A percentile compares a stretch with the other conserved stretches of the same genome.
Evolutionary conservation across 352 stramenopile species (phyloP).

Genomic region (Aphanomyces invadans): DNA sequence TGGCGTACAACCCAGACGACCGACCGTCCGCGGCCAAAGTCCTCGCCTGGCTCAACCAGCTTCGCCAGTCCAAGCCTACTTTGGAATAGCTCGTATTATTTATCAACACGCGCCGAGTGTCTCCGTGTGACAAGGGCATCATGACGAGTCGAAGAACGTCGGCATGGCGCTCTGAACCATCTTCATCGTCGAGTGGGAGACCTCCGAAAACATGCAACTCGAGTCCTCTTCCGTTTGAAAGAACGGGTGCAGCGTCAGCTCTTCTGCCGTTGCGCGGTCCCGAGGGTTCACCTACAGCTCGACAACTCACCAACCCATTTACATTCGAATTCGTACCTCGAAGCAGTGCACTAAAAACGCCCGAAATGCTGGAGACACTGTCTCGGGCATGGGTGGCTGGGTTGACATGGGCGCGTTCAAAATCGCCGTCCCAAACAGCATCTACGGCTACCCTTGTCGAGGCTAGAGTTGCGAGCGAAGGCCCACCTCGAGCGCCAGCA

Average conservation of each 20-base stretch:
- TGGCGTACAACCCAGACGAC: conserved; percentile 25
- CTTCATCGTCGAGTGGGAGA: conserved; percentile 54
- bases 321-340: too few relatives aligned
- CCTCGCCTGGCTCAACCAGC: conserved; percentile 14
- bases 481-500: conserved; percentile 50
- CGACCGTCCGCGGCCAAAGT: conserved; percentile 7
- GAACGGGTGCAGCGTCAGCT: conserved; percentile 39
- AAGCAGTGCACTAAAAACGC: conserved; percentile 40
- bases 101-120: too few relatives aligned
- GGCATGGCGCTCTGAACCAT: too few relatives aligned
- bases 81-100: too few relatives aligned
- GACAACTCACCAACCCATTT: too few relatives aligned
- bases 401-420: not conserved
- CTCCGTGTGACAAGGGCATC: too few relatives aligned
- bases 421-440: conserved; percentile 10
- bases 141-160: too few relatives aligned
- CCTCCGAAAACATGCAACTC: conserved; percentile 43
- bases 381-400: conserved; percentile 35
- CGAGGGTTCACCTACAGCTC: conserved; percentile 31
- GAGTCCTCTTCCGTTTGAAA: conserved; percentile 45
- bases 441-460: too few relatives aligned
- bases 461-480: too few relatives aligned
- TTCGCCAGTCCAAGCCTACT: not conserved
- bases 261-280: conserved; percentile 30
- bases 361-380: conserved; percentile 40